Evolutionary conservation across 306 rosid genomes (phyloP).

Genomic region (Echinosophora koreensis): DNA sequence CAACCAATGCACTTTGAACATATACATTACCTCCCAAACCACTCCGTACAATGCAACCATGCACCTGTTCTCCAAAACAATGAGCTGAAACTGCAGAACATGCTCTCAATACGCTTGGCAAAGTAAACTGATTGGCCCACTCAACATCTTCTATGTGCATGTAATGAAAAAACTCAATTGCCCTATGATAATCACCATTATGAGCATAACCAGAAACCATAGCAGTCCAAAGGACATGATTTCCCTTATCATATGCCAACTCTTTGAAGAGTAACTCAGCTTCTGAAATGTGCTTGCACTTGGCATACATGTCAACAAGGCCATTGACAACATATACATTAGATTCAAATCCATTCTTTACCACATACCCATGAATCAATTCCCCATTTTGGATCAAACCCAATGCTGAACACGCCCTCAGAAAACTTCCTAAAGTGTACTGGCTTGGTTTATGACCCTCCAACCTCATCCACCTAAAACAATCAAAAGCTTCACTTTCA

Average conservation of each 20-base stretch:
- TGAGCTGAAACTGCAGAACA: conserved; percentile 62
- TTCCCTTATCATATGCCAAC: conserved; percentile 56
- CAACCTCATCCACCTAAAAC: conserved; percentile 69
- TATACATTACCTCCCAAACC: conserved; percentile 76
- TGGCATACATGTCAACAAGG: conserved; percentile 91
- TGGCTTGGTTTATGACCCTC: conserved; percentile 76
- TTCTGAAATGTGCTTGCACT: conserved; percentile 70
- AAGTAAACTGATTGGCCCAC: conserved; percentile 74
- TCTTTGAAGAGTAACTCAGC: conserved; percentile 71
- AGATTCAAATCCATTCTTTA: conserved; percentile 62
- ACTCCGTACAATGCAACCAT: conserved; percentile 66
- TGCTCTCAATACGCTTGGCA: conserved; percentile 86
- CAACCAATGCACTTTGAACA: conserved; percentile 89
- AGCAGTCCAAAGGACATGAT: conserved; percentile 80
- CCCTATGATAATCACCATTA: conserved; percentile 70
- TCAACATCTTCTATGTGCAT: conserved; percentile 66
- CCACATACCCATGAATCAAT: conserved; percentile 74
- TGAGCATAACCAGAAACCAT: conserved; percentile 96
- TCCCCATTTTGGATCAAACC: conserved; percentile 71
- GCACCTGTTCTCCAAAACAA: conserved; percentile 84
- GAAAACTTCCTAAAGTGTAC: conserved; percentile 75
- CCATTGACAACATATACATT: conserved; percentile 73
- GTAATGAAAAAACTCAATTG: conserved; percentile 68
- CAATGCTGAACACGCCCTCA: conserved; percentile 72
- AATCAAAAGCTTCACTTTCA: conserved; percentile 68